These are phyloP conservation scores for Solanum megistacrolobum DNA, from an alignment of 257 asterid genomes.

Conservation along the genomic window DNA sequence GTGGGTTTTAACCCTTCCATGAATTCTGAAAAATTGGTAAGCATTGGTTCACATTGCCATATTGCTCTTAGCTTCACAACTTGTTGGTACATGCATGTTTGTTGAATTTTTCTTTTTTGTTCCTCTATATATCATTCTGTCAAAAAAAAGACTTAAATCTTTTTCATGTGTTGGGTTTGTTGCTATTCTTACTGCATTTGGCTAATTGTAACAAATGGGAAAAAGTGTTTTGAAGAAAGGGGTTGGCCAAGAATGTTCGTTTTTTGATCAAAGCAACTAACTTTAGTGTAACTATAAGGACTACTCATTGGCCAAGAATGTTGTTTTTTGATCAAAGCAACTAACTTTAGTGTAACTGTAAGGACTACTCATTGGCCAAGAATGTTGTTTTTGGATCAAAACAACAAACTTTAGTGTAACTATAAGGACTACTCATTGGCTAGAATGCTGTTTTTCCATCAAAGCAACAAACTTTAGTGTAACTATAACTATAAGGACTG, in stretches of 20 bases:
- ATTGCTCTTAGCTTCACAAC: background rate
- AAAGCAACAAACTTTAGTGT: background rate
- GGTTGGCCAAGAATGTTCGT: background rate
- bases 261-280: background rate
- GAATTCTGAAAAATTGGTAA: constrained; percentile 61
- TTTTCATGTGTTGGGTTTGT: background rate
- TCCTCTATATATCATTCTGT: background rate
- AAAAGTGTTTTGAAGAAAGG: background rate
- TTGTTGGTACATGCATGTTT: background rate
- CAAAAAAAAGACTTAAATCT: background rate
- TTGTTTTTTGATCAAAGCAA: background rate
- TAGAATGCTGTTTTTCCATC: background rate
- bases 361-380: background rate
- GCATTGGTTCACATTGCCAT: background rate
- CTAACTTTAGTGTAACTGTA: background rate
- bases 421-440: background rate
- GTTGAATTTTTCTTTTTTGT: background rate
- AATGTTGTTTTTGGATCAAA: background rate
- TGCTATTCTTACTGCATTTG: background rate
- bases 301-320: background rate
- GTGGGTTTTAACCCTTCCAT: constrained; percentile 60
- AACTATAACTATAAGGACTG: background rate
- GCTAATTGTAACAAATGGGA: background rate
- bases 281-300: background rate
- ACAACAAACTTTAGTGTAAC: background rate